phyloP scores from a whole-genome alignment of 1,139 yeast species.

The Yamadazyma oceani region DNA sequence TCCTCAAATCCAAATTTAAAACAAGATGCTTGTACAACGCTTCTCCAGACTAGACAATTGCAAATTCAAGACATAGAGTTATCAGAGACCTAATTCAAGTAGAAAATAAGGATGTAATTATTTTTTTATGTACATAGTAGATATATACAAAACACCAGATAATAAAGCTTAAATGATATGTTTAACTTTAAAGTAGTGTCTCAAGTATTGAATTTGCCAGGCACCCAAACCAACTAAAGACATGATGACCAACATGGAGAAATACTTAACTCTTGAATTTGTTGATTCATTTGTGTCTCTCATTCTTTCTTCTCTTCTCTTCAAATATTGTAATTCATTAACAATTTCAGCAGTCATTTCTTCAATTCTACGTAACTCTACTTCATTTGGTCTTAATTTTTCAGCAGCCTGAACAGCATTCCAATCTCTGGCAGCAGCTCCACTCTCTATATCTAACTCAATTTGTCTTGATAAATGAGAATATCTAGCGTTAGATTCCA shows the following conservation, averaged over 20 bases:
- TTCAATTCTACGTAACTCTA: constrained; percentile 81
- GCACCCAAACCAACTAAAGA: constrained; percentile 77
- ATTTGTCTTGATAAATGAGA: constrained; percentile 55
- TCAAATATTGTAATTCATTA: constrained; percentile 77
- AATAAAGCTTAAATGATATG: constrained; percentile 66
- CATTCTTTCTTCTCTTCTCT: constrained; percentile 83
- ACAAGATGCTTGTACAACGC: too few relatives aligned
- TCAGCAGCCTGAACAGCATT: constrained; percentile 90
- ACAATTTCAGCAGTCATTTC: constrained; percentile 80
- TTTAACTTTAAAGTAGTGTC: constrained; percentile 91
- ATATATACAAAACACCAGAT: not conserved
- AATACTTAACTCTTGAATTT: constrained; percentile 80
- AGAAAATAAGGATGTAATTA: too few relatives aligned
- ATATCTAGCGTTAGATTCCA: constrained; percentile 39
- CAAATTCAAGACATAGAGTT: too few relatives aligned
- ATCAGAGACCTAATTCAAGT: too few relatives aligned
- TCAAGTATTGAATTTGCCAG: constrained; percentile 90
- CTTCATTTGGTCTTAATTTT: constrained; percentile 88
- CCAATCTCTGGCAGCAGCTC: constrained; percentile 98
- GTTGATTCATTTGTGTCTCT: constrained; percentile 98
- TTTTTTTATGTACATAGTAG: constrained; percentile 1
- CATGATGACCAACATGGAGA: constrained; percentile 66
- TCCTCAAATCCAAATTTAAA: too few relatives aligned
- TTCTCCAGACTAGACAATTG: too few relatives aligned
- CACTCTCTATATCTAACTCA: constrained; percentile 91